A percentile compares a stretch with the other conserved stretches of the same genome.
Conservation (phyloP, 2,329 filamentous ascomycete genomes). For the Xylariales sp. region DNA sequence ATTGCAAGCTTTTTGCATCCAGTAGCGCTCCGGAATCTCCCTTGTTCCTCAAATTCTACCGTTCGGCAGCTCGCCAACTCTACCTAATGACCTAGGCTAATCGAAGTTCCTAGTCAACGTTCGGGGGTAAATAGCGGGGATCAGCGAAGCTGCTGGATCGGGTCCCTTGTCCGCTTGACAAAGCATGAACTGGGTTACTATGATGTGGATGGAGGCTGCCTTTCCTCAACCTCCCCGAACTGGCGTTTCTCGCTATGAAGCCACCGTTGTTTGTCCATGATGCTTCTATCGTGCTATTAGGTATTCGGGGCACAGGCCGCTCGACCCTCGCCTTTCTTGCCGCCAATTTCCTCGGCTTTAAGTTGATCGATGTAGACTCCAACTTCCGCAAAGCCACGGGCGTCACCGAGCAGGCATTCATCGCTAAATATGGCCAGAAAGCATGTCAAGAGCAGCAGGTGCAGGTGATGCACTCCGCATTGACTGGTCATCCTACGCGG, state of each 20-base stretch:
- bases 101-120: no score
- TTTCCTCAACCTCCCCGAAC: no score
- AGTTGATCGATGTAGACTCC: neutral
- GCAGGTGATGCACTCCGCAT: neutral
- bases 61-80: no score
- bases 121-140: no score
- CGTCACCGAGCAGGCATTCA: neutral
- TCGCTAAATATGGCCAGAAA: neutral
- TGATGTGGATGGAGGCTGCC: no score
- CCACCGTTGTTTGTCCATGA: neutral
- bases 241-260: neutral
- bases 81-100: no score
- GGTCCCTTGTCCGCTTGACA: no score
- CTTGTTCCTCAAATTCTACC: no score
- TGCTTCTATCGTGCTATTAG: slow-evolving; percentile 2
- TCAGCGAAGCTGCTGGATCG: no score
- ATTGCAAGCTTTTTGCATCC: no score
- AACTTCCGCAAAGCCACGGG: neutral
- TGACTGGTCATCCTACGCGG: neutral
- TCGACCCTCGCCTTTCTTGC: slow-evolving; percentile 3
- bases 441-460: neutral
- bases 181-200: no score
- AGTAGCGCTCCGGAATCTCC: no score
- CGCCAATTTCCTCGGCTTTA: neutral
- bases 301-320: slow-evolving; percentile 3